Percentiles rank a stretch among this genome's conserved stretches.
phyloP scores from a whole-genome alignment of 441 rosid species.

The Pelargonium myrrhifolium region DNA sequence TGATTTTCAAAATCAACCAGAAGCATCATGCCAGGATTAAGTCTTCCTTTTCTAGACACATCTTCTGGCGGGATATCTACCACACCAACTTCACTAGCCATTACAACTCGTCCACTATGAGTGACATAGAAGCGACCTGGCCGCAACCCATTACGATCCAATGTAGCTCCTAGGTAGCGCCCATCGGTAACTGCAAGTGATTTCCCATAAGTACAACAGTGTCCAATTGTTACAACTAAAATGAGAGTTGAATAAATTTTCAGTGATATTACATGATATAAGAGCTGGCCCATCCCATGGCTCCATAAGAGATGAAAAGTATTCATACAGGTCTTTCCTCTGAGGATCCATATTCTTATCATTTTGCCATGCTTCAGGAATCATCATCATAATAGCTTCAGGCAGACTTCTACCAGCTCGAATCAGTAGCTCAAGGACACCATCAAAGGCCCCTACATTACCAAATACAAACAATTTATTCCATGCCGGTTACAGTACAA shows the following conservation, averaged over 20 bases:
- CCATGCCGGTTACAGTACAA: not conserved
- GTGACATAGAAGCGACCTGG: slow-evolving; percentile 96
- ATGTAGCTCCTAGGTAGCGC: slow-evolving; percentile 93
- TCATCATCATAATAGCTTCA: slow-evolving; percentile 99
- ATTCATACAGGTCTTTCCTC: slow-evolving; percentile 71
- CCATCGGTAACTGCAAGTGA: slow-evolving; percentile 91
- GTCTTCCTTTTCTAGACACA: slow-evolving; percentile 93
- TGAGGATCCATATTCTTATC: slow-evolving; percentile 95
- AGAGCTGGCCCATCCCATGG: slow-evolving; percentile 99
- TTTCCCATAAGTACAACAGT: slow-evolving; percentile 10
- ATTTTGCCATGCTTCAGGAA: slow-evolving; percentile 99
- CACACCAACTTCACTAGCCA: slow-evolving; percentile 99
- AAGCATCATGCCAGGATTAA: slow-evolving; percentile 99
- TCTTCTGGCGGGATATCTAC: slow-evolving; percentile 95
- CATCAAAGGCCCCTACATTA: slow-evolving; percentile 91
- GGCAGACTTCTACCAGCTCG: slow-evolving; percentile 99
- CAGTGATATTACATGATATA: slow-evolving; percentile 68
- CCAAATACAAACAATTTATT: not conserved
- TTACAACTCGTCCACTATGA: slow-evolving; percentile 81
- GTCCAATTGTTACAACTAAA: not conserved
- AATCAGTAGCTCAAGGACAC: slow-evolving; percentile 97
- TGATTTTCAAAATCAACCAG: slow-evolving; percentile 97
- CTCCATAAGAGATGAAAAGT: slow-evolving; percentile 94
- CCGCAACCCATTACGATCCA: slow-evolving; percentile 98
- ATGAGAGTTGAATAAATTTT: not conserved